Base-by-base conservation (phyloP, 1,284 basidiomycete genomes). In the Cryptococcus maquisensis region DNA sequence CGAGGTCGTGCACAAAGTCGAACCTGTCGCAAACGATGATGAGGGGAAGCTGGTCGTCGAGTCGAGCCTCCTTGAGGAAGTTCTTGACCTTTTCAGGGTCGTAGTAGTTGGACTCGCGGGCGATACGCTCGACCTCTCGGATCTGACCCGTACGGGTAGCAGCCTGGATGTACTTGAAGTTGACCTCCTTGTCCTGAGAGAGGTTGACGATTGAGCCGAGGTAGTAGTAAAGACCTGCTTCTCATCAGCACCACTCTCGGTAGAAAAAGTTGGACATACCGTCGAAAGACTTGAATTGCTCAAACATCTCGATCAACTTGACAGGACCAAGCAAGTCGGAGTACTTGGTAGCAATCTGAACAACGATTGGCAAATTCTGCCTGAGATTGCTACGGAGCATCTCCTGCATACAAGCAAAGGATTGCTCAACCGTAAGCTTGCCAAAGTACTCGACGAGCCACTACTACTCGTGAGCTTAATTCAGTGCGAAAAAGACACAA, bases 31-130 rank as follows among this genome's bases (percentile, higher is more conserved):
- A 98, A 68, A 99, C 96, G 63, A 99, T 98, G 81, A 98, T 99
- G 68, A 99, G 86, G 13, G 96, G 96, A 37, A 99, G 85, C 76
- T 98, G 96, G 76, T 98, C 96, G 43, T 86, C 79, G 38, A 99
- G 86, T 73, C 97, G 96, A 68, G 95, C 95, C 75, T 99, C 96
- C 76, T 94, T 95, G 77, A 98, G 86, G 86, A 97, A 98, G 81
- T 99, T 99, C 83, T 98, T 98, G 82, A 98, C 96, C 79, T 99
- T 99, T 80, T 99, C 96, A 2, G 96, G 90, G 77, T 96, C 96
- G 83, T 98, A 98, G 78, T 81, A 82, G 79, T 98, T 98, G 75
- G 89, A 92, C 80, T 99, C 96, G 60, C 96, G 84, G 74, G 93
- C 96, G 69, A 99, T 95, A 56, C 96, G 90, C 79, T 99, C 96